These are phyloP conservation scores for Daldinia sp. DNA, from an alignment of 2,329 filamentous ascomycete species.

Conservation along the genomic window DNA sequence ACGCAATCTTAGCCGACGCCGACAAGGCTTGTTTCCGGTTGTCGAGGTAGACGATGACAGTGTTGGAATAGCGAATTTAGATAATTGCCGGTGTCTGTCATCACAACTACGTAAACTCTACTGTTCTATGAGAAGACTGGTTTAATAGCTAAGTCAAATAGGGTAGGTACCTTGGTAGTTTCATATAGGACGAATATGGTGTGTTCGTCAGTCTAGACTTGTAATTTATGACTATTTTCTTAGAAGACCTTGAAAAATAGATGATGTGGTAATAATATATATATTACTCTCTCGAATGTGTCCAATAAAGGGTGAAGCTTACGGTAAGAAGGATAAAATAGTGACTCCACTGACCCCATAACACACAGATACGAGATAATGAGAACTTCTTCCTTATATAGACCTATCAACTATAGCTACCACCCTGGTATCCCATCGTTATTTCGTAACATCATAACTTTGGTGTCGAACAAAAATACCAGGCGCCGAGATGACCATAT, in stretches of 20 bases:
- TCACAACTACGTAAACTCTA: background rate
- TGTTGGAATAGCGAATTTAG: background rate
- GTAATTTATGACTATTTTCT: no score
- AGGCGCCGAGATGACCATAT: background rate
- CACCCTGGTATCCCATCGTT: background rate
- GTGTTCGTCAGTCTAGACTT: no score
- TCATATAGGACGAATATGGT: no score
- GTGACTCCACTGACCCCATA: background rate
- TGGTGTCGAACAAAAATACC: background rate
- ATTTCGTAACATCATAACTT: background rate
- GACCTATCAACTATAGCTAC: background rate
- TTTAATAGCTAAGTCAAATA: background rate
- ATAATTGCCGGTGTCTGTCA: background rate
- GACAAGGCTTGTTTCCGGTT: background rate
- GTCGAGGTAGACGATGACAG: background rate
- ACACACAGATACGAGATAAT: background rate
- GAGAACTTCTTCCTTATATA: background rate
- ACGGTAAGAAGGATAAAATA: no score
- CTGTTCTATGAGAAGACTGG: background rate
- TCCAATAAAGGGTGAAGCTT: no score
- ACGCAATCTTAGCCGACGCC: background rate
- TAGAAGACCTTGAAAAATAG: no score
- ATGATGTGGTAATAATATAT: no score
- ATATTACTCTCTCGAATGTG: no score
- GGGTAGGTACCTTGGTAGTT: no score